These are phyloP conservation scores for Bretziella fagacearum DNA, from an alignment of 2,329 filamentous ascomycete genomes.

Conservation along the genomic window DNA sequence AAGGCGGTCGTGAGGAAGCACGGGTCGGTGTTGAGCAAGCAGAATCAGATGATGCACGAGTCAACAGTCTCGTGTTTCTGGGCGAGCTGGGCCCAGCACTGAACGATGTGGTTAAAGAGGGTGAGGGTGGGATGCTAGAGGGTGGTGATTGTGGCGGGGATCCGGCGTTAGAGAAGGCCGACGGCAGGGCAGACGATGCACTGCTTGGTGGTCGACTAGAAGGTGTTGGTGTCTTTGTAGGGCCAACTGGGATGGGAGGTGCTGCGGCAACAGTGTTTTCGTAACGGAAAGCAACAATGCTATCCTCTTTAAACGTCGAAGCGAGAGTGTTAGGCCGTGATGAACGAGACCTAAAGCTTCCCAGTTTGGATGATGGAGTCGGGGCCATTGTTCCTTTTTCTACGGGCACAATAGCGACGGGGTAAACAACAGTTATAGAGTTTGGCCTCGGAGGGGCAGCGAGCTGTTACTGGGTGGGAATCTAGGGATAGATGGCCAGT, in stretches of 20 bases:
- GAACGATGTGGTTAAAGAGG: background rate
- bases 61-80: background rate
- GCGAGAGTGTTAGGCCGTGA: conserved; percentile 21
- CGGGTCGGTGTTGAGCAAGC: background rate
- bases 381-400: conserved; percentile 5
- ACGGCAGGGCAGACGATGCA: background rate
- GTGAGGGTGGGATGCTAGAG: background rate
- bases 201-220: conserved; percentile 8
- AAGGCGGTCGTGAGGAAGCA: background rate
- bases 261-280: conserved; percentile 42
- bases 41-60: background rate
- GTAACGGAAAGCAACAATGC: conserved; percentile 40
- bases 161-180: background rate
- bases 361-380: conserved; percentile 19
- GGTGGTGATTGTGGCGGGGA: background rate
- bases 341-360: conserved; percentile 14
- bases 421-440: background rate
- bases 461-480: background rate
- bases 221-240: conserved; percentile 17
- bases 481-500: conserved; percentile 1
- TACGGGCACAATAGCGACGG: background rate
- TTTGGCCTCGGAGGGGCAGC: background rate
- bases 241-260: conserved; percentile 31
- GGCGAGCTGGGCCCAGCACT: background rate
- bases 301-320: conserved; percentile 32